Evolutionary conservation across 1,284 basidiomycete species (phyloP), one percentile per base, ranked within the genome.

Genomic region (Trichosporon sp.): DNA sequence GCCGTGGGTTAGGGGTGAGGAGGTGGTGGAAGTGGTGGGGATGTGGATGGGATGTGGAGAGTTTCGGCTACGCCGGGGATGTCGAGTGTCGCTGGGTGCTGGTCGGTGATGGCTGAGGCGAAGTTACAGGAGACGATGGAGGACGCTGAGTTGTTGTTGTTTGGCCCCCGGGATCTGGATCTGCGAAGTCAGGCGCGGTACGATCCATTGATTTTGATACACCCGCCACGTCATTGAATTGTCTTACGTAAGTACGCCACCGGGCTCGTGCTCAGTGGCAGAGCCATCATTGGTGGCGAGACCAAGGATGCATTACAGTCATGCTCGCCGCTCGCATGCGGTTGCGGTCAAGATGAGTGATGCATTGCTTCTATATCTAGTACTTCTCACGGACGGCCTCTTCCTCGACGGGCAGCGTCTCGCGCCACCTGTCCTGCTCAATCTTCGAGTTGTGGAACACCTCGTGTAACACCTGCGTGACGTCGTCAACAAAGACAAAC

Each of bases 401-500:
- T 59, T 77, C 76, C 37, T 79, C 78, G 35, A 79, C 72, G 14
- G 83, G 81, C 68, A 84, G 75, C 19, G 81, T 89, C 77, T 89
- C 91, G 80, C 88, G 88, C 90, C 91, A 92, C 75, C 89, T 85
- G 79, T 90, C 88, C 31, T 35, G 32, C 26, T 87, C 85, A 11
- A 90, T 80, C 19, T 86, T 83, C 74, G 89, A 87, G 8, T 88
- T 90, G 43, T 86, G 87, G 85, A 96, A 96, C 65, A 93, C 92
- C 85, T 95, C 93, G 70, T 89, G 87, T 75, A 96, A 83, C 2
- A 97, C 94, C 84, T 96, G 92, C 75, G 88, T 87, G 68, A 96
- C 92, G 78, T 93, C 91, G 79, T 96, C 93, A 66, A 96, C 95
- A 69, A 84, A 97, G 71, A 96, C 92, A 77, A 98, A 94, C 68